Percentiles rank a stretch among this genome's conserved stretches.
Evolutionary conservation across 805 yeast species (phyloP).

Genomic region (Yarrowia sp.): DNA sequence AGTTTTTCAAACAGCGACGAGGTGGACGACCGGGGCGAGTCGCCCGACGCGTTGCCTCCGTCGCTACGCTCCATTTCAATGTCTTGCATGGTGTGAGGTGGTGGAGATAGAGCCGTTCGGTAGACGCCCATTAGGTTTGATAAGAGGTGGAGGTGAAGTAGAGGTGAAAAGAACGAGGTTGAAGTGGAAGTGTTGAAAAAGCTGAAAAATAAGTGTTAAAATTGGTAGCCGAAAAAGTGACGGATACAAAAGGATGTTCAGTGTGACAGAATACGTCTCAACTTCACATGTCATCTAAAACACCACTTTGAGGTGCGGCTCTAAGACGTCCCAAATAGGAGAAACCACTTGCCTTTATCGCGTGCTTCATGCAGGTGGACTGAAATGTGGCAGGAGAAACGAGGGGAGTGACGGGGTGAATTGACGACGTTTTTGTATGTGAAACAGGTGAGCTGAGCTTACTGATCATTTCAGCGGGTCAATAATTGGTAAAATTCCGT

Average conservation of each 20-base stretch:
- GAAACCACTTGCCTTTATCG: neutral
- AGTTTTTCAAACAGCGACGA: constrained; percentile 37
- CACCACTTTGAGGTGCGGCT: neutral
- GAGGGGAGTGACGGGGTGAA: too few relatives aligned
- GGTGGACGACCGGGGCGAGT: constrained; percentile 37
- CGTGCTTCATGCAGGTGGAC: constrained; percentile 17
- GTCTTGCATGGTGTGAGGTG: constrained; percentile 22
- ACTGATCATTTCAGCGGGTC: too few relatives aligned
- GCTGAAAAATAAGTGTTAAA: neutral
- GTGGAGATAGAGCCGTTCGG: constrained; percentile 22
- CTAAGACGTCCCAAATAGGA: constrained; percentile 21
- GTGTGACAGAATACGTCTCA: too few relatives aligned
- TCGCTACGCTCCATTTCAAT: constrained; percentile 16
- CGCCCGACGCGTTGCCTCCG: neutral
- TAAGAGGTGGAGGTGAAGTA: neutral
- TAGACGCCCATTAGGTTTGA: constrained; percentile 4
- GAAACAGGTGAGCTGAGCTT: too few relatives aligned
- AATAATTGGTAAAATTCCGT: too few relatives aligned
- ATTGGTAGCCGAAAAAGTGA: too few relatives aligned
- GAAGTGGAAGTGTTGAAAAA: neutral
- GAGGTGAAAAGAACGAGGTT: neutral
- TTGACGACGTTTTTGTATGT: too few relatives aligned
- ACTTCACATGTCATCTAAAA: neutral
- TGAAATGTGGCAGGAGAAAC: neutral
- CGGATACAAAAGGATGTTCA: too few relatives aligned